These are phyloP conservation scores for Microsporum ferrugineum DNA, from an alignment of 2,329 filamentous ascomycete species.

Conservation along the genomic window DNA sequence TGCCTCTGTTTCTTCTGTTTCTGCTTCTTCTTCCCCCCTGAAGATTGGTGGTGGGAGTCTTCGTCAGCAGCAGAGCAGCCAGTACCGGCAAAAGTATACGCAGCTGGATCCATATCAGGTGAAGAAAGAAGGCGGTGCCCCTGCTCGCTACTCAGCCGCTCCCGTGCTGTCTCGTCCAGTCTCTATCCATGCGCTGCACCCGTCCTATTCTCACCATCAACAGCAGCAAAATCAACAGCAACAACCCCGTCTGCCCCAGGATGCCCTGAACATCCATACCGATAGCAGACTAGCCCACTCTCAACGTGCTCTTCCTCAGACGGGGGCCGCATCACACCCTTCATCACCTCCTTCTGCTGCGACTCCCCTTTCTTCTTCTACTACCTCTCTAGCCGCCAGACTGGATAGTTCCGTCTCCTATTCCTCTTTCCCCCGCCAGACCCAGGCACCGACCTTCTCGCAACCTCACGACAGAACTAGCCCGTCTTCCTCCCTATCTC, in stretches of 20 bases:
- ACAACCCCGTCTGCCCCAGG: constrained; percentile 1
- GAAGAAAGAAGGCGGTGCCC: not conserved
- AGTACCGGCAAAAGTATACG: not conserved
- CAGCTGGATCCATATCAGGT: not conserved
- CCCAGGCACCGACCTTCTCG: not conserved
- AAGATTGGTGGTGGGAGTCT: not conserved
- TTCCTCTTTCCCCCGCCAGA: not conserved
- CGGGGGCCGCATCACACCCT: not conserved
- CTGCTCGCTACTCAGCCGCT: constrained; percentile 3
- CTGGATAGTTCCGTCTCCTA: constrained; percentile 1
- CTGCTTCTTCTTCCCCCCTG: not conserved
- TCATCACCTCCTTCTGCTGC: not conserved
- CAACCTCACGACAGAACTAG: not conserved
- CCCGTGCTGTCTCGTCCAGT: constrained; percentile 2
- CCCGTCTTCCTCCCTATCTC: not conserved
- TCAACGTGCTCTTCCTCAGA: constrained; percentile 4
- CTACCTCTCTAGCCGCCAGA: not conserved
- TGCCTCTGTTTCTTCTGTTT: not conserved
- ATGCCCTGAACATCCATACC: constrained; percentile 4
- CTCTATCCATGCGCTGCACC: not conserved
- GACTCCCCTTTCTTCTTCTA: not conserved
- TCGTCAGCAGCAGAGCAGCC: not conserved
- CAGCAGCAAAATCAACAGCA: not conserved
- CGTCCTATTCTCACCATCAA: not conserved
- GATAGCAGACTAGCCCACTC: constrained; percentile 1